phyloP scores from a whole-genome alignment of 2,329 filamentous ascomycete genomes.

The Ceratocystis lukuohia region DNA sequence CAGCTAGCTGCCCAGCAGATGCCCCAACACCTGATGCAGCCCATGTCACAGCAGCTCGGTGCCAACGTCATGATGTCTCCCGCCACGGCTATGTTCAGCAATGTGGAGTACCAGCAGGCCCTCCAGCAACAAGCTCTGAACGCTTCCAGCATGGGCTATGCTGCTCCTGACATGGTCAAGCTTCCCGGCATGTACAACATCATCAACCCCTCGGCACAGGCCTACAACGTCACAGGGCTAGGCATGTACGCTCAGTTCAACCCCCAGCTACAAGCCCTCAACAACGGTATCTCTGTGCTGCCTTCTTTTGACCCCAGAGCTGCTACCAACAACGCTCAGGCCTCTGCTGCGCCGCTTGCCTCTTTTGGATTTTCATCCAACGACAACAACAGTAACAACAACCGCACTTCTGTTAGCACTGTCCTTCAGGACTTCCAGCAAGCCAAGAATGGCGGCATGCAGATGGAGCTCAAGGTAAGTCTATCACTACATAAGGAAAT shows the following conservation, averaged over 20 bases:
- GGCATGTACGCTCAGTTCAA: constrained; percentile 6
- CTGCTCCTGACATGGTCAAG: background rate
- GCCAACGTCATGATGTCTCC: constrained; percentile 1
- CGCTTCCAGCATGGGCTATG: background rate
- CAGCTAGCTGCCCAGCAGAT: background rate
- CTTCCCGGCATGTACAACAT: constrained; percentile 5
- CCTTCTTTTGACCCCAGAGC: background rate
- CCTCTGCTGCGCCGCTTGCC: background rate
- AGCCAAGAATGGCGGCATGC: constrained; percentile 56
- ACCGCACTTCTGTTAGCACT: constrained; percentile 34
- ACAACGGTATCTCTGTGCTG: background rate
- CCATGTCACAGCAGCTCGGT: background rate
- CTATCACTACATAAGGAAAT: background rate
- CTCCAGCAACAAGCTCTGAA: background rate
- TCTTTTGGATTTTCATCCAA: background rate
- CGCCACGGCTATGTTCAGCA: background rate
- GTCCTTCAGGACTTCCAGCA: constrained; percentile 69
- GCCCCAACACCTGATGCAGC: background rate
- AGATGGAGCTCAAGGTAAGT: constrained; percentile 63
- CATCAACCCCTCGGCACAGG: background rate
- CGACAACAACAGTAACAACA: constrained; percentile 27
- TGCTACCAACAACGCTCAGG: background rate
- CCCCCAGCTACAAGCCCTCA: constrained; percentile 3
- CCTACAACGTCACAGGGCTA: background rate
- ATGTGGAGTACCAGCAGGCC: background rate